Evolutionary conservation across 2,329 filamentous ascomycete species (phyloP).

Genomic region (Metarhizium rileyi): DNA sequence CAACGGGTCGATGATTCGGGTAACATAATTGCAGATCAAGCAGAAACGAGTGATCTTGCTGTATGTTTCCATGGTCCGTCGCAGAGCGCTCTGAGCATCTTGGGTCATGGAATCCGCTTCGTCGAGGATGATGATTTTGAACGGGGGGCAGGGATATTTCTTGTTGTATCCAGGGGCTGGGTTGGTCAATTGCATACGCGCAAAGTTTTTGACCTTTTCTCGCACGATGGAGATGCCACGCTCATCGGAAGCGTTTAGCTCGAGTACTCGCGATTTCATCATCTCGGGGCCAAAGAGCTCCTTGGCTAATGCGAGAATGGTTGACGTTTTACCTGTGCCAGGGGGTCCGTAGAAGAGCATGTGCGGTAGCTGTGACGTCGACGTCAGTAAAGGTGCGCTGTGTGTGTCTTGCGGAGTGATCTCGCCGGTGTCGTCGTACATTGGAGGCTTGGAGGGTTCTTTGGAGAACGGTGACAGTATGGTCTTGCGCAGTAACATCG

Average conservation of each 20-base stretch:
- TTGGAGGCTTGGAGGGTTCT: conserved; percentile 92
- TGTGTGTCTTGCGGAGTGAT: neutral
- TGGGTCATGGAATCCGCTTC: conserved; percentile 99
- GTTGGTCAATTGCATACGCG: conserved; percentile 85
- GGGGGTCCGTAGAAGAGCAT: conserved; percentile 99
- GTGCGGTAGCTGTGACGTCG: conserved; percentile 60
- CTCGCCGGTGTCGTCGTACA: conserved; percentile 32
- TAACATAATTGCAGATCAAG: conserved; percentile 97
- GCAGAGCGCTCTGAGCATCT: conserved; percentile 85
- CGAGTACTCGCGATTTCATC: conserved; percentile 87
- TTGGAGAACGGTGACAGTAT: conserved; percentile 87
- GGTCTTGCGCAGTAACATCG: conserved; percentile 95
- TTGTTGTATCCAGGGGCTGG: conserved; percentile 58
- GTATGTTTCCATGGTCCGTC: conserved; percentile 97
- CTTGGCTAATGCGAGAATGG: conserved; percentile 91
- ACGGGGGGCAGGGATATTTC: conserved; percentile 86
- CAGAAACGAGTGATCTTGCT: conserved; percentile 95
- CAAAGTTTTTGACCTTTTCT: conserved; percentile 97
- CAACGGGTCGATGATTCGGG: conserved; percentile 91
- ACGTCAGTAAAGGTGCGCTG: conserved; percentile 2
- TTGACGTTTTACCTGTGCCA: conserved; percentile 95
- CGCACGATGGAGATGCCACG: conserved; percentile 94
- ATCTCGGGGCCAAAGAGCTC: conserved; percentile 95
- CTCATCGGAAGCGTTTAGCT: conserved; percentile 98
- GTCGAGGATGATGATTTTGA: conserved; percentile 98